Evolutionary conservation across 345 rosid species (phyloP), one percentile per base, ranked within the genome.

Genomic region (Gossypium mustelinum): DNA sequence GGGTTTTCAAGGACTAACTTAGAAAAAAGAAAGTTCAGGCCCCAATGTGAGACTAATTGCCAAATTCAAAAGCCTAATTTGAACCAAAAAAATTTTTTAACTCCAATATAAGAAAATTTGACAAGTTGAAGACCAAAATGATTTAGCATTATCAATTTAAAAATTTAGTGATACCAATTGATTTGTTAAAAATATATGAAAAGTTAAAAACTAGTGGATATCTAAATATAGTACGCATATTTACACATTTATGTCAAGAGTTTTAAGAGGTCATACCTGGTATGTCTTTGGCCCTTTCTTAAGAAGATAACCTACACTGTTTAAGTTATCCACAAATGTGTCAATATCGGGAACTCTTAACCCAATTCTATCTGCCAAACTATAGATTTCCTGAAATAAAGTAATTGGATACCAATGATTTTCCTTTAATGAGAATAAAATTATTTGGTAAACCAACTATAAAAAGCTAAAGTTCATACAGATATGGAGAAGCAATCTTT

Each of bases 201-300:
- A 34, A 34, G 6, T 34, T 34, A 34, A 34, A 34, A 34, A 34
- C 41, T 34, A 34, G 41, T 6, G 7, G 41, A 34, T 5, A 34
- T 34, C 41, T 34, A 34, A 34, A 34, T 34, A 34, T 34, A 34
- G 7, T 34, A 34, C 41, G 7, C 41, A 34, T 34, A 34, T 34
- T 34, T 34, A 34, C 41, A 34, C 7, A 34, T 34, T 34, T 34
- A 34, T 50, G 64, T 59, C 29, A 8, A 24, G 41, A 71, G 62
- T 7, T 55, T 71, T 18, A 48, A 34, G 44, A 25, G 39, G 3
- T 34, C 39, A 56, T 91, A 93, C 98, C 98, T 95, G 97, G 83
- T 85, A 95, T 67, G 90, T 89, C 83, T 85, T 93, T 25, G 99
- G 92, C 39, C 98, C 99, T 76, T 95, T 95, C 87, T 93, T 95